Percentiles rank a stretch among this genome's conserved stretches.
Evolutionary conservation across 108 stramenopile species (phyloP).

Genomic region (Epipyxis sp.): DNA sequence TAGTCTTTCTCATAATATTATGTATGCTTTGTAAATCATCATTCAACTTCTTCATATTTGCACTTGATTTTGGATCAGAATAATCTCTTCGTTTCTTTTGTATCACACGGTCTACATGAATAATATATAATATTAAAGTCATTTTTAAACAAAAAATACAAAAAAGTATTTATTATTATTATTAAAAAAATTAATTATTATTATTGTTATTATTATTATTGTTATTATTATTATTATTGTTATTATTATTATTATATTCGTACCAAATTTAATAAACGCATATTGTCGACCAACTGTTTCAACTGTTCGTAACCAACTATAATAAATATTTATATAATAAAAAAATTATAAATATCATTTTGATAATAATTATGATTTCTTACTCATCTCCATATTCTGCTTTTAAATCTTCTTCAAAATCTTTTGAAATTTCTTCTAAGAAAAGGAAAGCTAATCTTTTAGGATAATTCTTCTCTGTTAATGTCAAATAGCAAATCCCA

Average conservation of each 20-base stretch:
- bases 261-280: constrained; percentile 73
- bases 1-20: constrained; percentile 88
- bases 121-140: no score
- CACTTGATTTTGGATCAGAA: constrained; percentile 72
- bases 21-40: constrained; percentile 92
- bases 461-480: constrained; percentile 72
- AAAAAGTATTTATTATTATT: no score
- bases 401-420: constrained; percentile 70
- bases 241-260: not conserved
- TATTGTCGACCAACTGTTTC: constrained; percentile 83
- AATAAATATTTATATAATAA: not conserved
- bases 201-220: no score
- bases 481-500: constrained; percentile 52
- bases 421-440: constrained; percentile 81
- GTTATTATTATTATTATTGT: not conserved
- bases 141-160: no score
- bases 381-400: constrained; percentile 67
- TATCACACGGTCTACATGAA: constrained; percentile 68
- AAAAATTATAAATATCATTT: no score
- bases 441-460: constrained; percentile 91
- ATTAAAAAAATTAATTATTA: no score
- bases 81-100: constrained; percentile 88
- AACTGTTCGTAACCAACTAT: constrained; percentile 39
- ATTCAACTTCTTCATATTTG: constrained; percentile 78
- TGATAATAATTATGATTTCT: no score